Conservation (phyloP, 176 grass and related monocot species). For the Hordeum marinum region DNA sequence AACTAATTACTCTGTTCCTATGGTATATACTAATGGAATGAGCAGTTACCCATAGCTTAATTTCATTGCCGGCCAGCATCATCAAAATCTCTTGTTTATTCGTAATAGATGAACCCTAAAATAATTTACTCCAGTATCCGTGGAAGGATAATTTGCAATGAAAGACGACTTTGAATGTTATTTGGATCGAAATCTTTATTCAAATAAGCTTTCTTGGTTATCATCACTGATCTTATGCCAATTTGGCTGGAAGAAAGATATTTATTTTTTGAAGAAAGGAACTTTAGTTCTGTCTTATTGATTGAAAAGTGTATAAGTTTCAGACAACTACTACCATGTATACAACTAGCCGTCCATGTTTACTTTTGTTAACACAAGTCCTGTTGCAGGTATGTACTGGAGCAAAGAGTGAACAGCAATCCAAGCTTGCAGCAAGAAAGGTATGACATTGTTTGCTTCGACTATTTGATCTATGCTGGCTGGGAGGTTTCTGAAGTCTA, state of each 20-base stretch:
- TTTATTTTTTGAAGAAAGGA: not conserved
- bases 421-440: conserved; percentile 97
- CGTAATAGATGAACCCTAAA: not conserved
- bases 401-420: conserved; percentile 89
- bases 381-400: conserved; percentile 84
- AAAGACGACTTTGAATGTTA: not conserved
- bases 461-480: conserved; percentile 15
- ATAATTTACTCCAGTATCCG: not conserved
- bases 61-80: not conserved
- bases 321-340: not conserved
- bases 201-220: not conserved
- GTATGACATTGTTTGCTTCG: conserved; percentile 24
- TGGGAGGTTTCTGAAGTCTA: conserved; percentile 2
- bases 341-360: not conserved
- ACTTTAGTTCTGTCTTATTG: not conserved
- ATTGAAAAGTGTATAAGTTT: not conserved
- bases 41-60: not conserved
- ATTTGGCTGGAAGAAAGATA: not conserved
- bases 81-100: not conserved
- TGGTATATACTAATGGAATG: not conserved
- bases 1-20: not conserved
- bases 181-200: not conserved
- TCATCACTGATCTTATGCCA: not conserved
- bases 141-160: not conserved
- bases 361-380: not conserved